Percentiles rank a stretch among this genome's conserved stretches.
Conservation (phyloP, 2,329 filamentous ascomycete species). For the Nemania bipapillata region DNA sequence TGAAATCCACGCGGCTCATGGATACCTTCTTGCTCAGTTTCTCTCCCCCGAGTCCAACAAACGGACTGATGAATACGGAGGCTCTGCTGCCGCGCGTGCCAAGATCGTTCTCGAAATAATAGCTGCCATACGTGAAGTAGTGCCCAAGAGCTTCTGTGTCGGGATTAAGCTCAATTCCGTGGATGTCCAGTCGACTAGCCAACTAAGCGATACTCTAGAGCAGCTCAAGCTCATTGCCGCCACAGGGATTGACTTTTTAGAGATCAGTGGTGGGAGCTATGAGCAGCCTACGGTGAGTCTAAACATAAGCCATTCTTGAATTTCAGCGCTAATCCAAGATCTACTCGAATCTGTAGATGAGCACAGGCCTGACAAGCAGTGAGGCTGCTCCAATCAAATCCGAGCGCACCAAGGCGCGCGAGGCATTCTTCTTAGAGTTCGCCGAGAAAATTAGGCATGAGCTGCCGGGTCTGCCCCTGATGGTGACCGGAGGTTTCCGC, state of each 20-base stretch:
- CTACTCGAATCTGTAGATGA: not conserved
- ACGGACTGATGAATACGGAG: constrained; percentile 67
- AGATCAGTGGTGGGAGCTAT: constrained; percentile 3
- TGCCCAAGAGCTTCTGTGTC: constrained; percentile 51
- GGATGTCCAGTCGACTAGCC: not conserved
- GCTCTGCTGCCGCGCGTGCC: constrained; percentile 58
- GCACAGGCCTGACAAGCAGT: not conserved
- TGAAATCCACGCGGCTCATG: constrained; percentile 64
- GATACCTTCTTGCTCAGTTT: constrained; percentile 69
- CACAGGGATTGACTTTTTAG: not conserved
- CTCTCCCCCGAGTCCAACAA: constrained; percentile 62
- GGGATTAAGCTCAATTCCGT: constrained; percentile 3
- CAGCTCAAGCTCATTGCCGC: not conserved
- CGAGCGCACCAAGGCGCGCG: constrained; percentile 4
- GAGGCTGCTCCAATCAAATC: not conserved
- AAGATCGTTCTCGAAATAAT: constrained; percentile 62
- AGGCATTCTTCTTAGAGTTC: constrained; percentile 11
- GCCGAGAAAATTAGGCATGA: not conserved
- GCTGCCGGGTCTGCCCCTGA: not conserved
- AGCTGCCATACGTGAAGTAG: constrained; percentile 58
- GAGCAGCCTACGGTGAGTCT: constrained; percentile 1
- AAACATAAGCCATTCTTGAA: not conserved
- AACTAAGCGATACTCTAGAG: not conserved
- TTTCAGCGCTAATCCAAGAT: not conserved
- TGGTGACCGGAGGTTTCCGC: constrained; percentile 6